phyloP scores from a whole-genome alignment of 176 grass and related monocot genomes.

The Cymbopogon citratus region DNA sequence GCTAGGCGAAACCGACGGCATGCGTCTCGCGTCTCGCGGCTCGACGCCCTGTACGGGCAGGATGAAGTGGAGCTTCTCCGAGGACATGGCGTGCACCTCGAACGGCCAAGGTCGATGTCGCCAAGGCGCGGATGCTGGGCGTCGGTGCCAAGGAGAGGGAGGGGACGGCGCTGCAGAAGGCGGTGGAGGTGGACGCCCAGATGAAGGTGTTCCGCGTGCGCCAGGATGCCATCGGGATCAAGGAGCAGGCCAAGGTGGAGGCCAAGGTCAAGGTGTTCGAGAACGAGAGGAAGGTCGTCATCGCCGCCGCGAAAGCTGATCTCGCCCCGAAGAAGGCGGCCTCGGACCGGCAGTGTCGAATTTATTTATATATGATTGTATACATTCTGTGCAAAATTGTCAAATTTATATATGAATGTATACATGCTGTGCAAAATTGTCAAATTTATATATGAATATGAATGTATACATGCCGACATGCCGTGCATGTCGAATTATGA shows the following conservation, averaged over 20 bases:
- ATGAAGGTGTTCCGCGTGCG: conserved; percentile 47
- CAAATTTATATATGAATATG: no score
- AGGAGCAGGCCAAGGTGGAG: conserved; percentile 51
- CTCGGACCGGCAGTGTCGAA: conserved; percentile 42
- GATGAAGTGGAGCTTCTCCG: no score
- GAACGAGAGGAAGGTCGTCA: conserved; percentile 60
- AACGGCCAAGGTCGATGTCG: conserved; percentile 75
- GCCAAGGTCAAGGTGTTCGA: conserved; percentile 60
- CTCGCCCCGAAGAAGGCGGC: conserved; percentile 71
- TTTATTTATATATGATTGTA: no score
- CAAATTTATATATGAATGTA: no score
- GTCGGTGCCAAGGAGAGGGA: conserved; percentile 52
- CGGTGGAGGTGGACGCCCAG: conserved; percentile 67
- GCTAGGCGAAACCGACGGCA: no score
- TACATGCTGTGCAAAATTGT: no score
- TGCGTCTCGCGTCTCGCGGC: no score
- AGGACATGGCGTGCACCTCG: no score
- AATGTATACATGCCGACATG: no score
- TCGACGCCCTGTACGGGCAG: no score
- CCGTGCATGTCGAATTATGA: no score
- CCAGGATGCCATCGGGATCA: conserved; percentile 44
- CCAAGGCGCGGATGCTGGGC: conserved; percentile 66
- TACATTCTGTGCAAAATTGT: no score
- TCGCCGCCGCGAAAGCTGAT: conserved; percentile 51
- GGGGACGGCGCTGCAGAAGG: conserved; percentile 52